These are phyloP conservation scores for Sanguinoderma infundibulare DNA, from an alignment of 1,284 basidiomycete genomes.

Conservation along the genomic window DNA sequence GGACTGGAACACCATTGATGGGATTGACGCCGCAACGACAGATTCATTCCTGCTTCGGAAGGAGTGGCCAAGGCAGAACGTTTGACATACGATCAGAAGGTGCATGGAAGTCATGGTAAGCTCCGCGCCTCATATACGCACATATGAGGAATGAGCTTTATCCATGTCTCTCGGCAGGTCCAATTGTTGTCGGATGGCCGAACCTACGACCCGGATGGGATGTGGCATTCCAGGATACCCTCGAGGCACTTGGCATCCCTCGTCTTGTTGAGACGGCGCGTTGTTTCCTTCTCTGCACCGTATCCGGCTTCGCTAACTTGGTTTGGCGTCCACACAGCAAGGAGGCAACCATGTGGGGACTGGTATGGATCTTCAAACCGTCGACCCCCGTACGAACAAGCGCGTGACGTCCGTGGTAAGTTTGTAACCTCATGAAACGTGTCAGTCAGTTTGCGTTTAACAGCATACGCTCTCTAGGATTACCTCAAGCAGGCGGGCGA, in stretches of 20 bases:
- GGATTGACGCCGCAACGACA: conserved; percentile 1
- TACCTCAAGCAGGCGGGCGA: conserved; percentile 21
- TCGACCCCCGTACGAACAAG: conserved; percentile 14
- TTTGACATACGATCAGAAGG: conserved; percentile 4
- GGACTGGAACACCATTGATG: not conserved
- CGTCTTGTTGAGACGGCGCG: conserved; percentile 7
- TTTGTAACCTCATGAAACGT: not conserved
- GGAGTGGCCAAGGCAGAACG: conserved; percentile 1
- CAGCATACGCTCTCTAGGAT: conserved; percentile 5
- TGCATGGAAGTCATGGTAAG: conserved; percentile 9
- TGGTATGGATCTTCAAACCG: conserved; percentile 7
- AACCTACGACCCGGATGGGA: conserved; percentile 11
- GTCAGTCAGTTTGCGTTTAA: not conserved
- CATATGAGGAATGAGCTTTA: not conserved
- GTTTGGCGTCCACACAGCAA: not conserved
- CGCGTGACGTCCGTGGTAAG: conserved; percentile 10
- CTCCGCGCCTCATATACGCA: not conserved
- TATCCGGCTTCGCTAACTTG: not conserved
- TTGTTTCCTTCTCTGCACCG: not conserved
- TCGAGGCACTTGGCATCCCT: conserved; percentile 5
- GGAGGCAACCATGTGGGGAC: not conserved
- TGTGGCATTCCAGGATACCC: not conserved
- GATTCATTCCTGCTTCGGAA: conserved; percentile 4
- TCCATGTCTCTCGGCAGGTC: conserved; percentile 2
- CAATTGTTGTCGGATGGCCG: conserved; percentile 5